Base-by-base conservation (phyloP, 2,329 filamentous ascomycete species). In the Fusarium guadeloupense region DNA sequence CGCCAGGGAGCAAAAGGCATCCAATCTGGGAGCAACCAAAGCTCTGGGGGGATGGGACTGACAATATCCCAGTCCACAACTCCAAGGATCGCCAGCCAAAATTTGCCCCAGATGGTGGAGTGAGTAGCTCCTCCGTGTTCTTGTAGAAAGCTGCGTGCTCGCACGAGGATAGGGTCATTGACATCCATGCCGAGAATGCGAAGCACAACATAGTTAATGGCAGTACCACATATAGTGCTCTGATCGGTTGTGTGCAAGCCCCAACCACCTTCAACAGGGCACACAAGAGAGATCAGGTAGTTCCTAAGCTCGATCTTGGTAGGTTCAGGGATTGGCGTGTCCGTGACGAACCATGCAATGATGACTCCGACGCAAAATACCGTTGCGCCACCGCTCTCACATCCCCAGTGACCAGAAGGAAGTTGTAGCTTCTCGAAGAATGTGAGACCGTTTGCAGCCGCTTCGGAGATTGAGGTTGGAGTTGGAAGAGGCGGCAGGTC, bases 311-410 rank as follows among this genome's bases (percentile, higher is more conserved):
- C 94, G 28, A 87, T 91, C n/a, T 88, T 88, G 73, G 92, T 89
- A 54, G 90, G 85, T 62, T 85, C 85, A 2, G 92, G 88, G 49
- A 98, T 92, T 5, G 90, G 89, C 47, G 92, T 96, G 71, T 93
- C 87, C 57, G 93, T 97, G 46, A 89, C 90, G 74, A 96, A 93
- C 87, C 91, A 95, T 19, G 90, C 84, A 66, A 96, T 87, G 58
- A 97, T 87, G 21, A 96, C 75, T 34, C 93, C 92, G 0, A 93
- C 91, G 1, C 97, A 81, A 31, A 97, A 84, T 71, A 98, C 97
- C 90, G 97, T 93, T 3, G 95, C 95, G 0, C 95, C 94, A 52
- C 94, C 94, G 77, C 98, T 98, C 74, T 98, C 94, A 78, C 93
- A 97, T 6, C 83, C 94, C 95, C 95, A 99, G 71, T 97, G 91